phyloP scores from a whole-genome alignment of 208 protist genomes.

The Leptomonas pyrrhocoris region DNA sequence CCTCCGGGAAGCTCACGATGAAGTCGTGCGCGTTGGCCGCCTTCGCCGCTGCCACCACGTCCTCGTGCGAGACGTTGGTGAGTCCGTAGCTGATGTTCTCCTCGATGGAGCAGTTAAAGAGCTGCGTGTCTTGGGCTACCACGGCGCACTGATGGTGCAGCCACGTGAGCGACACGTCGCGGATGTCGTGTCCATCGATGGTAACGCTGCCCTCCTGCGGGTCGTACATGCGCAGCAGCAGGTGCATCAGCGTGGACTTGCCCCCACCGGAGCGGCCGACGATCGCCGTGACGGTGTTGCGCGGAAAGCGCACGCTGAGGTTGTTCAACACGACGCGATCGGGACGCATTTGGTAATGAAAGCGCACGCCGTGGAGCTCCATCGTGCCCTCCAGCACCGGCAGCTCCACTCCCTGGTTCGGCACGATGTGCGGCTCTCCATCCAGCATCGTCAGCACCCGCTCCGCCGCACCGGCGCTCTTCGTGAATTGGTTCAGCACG shows the following conservation, averaged over 20 bases:
- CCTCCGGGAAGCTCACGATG: slow-evolving; percentile 46
- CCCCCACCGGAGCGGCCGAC: slow-evolving; percentile 78
- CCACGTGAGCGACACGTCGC: slow-evolving; percentile 37
- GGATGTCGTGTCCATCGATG: slow-evolving; percentile 42
- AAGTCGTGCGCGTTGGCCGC: slow-evolving; percentile 66
- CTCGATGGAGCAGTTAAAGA: slow-evolving; percentile 94
- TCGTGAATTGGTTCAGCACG: slow-evolving; percentile 46
- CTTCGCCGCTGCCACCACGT: slow-evolving; percentile 41
- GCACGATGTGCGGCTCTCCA: slow-evolving; percentile 36
- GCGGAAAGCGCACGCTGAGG: slow-evolving; percentile 30
- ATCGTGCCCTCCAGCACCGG: slow-evolving; percentile 44
- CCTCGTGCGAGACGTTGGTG: slow-evolving; percentile 30
- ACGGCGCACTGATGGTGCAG: slow-evolving; percentile 89
- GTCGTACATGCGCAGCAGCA: slow-evolving; percentile 81
- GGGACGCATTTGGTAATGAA: slow-evolving; percentile 42
- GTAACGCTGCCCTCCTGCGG: slow-evolving; percentile 46
- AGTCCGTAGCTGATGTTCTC: slow-evolving; percentile 70
- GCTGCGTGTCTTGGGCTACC: slow-evolving; percentile 97
- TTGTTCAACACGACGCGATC: slow-evolving; percentile 25
- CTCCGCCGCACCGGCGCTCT: slow-evolving; percentile 57
- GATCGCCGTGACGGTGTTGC: slow-evolving; percentile 49
- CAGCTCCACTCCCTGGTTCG: slow-evolving; percentile 27
- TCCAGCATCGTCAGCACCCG: slow-evolving; percentile 55
- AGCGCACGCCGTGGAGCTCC: slow-evolving; percentile 43
- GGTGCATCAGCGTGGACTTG: slow-evolving; percentile 71